Percentiles rank a stretch among this genome's conserved stretches.
These are phyloP conservation scores for Pyracantha coccinea DNA, from an alignment of 331 rosid species.

Conservation along the genomic window DNA sequence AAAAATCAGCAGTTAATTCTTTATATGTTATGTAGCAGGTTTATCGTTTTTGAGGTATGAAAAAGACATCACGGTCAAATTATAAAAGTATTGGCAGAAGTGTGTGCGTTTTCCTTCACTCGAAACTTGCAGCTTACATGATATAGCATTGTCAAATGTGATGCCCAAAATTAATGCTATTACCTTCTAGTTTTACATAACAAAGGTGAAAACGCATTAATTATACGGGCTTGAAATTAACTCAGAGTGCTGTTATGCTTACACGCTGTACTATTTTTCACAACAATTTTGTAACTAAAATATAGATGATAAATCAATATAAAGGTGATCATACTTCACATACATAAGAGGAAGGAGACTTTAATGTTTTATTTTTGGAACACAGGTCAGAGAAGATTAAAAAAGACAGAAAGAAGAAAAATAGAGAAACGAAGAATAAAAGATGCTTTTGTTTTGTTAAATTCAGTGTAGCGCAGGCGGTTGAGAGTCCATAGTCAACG, in stretches of 20 bases:
- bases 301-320: neutral
- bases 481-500: neutral
- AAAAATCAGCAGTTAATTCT: neutral
- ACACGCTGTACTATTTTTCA: too few species aligned
- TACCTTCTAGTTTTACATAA: neutral
- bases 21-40: neutral
- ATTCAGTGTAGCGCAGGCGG: neutral
- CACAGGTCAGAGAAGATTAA: neutral
- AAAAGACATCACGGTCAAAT: neutral
- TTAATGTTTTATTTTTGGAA: too few species aligned
- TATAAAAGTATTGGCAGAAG: neutral
- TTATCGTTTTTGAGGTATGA: neutral
- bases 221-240: too few species aligned
- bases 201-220: neutral
- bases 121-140: neutral
- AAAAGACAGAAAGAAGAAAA: neutral
- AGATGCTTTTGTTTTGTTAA: neutral
- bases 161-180: neutral
- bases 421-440: neutral
- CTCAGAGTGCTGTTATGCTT: neutral
- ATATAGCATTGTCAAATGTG: neutral
- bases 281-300: too few species aligned
- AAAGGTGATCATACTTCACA: neutral
- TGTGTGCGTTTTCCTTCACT: neutral
- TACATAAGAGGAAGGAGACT: neutral